Conservation (phyloP, 805 yeast species). For the Schizosaccharomyces japonicus region DNA sequence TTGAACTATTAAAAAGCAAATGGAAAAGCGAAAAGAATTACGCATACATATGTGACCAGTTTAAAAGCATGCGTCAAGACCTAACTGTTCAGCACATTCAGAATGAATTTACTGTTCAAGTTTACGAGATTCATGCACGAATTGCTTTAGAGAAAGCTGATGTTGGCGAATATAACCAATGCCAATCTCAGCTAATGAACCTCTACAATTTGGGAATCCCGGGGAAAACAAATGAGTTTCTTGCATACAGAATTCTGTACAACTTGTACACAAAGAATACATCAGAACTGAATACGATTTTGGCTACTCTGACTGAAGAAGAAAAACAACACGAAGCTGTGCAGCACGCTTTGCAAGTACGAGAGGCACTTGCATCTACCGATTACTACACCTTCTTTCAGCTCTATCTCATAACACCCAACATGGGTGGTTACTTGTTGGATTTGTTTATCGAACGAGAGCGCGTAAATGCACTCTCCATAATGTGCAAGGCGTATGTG, state of each 20-base stretch:
- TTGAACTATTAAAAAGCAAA: slow-evolving; percentile 29
- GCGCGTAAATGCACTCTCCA: slow-evolving; percentile 31
- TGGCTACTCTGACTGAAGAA: slow-evolving; percentile 14
- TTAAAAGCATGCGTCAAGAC: slow-evolving; percentile 82
- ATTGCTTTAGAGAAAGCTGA: slow-evolving; percentile 67
- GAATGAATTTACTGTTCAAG: slow-evolving; percentile 48
- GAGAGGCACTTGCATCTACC: slow-evolving; percentile 17
- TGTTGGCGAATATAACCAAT: slow-evolving; percentile 85
- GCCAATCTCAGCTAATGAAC: slow-evolving; percentile 55
- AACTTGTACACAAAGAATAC: slow-evolving; percentile 47
- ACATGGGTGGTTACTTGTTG: slow-evolving; percentile 24
- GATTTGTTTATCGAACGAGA: slow-evolving; percentile 34
- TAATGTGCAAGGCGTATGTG: slow-evolving; percentile 31
- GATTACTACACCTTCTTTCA: slow-evolving; percentile 33
- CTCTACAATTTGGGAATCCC: slow-evolving; percentile 27
- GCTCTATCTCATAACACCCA: slow-evolving; percentile 20
- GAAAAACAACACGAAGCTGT: slow-evolving; percentile 14
- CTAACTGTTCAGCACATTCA: slow-evolving; percentile 74
- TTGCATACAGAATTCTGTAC: slow-evolving; percentile 51
- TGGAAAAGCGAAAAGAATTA: slow-evolving; percentile 34
- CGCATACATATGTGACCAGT: slow-evolving; percentile 63
- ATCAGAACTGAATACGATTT: slow-evolving; percentile 28
- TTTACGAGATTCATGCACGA: slow-evolving; percentile 68
- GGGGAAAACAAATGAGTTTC: slow-evolving; percentile 33
- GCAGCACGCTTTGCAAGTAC: slow-evolving; percentile 19